Percentiles rank a stretch among this genome's conserved stretches.
phyloP scores from a whole-genome alignment of 2,329 filamentous ascomycete genomes.

The Tolypocladium tropicale region DNA sequence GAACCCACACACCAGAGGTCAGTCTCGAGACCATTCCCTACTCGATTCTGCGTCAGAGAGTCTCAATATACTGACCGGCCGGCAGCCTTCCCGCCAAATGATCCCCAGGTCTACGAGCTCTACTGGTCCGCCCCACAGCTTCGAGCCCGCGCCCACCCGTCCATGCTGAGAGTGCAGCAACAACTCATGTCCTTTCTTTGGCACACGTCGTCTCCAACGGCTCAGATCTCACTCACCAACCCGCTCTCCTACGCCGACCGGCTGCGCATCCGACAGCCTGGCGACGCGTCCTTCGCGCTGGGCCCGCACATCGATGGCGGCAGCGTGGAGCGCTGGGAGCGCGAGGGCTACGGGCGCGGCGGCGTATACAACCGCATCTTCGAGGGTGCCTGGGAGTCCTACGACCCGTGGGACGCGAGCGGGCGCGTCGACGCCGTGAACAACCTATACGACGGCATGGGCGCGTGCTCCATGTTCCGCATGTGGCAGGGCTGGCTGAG shows the following conservation, averaged over 20 bases:
- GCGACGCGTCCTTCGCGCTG: conserved; percentile 59
- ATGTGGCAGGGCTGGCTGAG: conserved; percentile 87
- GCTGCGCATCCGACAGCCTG: conserved; percentile 60
- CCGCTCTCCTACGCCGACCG: conserved; percentile 62
- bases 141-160: conserved; percentile 55
- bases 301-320: conserved; percentile 68
- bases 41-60: background rate
- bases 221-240: conserved; percentile 38
- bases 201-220: conserved; percentile 38
- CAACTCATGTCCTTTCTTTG: conserved; percentile 53
- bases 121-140: conserved; percentile 66
- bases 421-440: conserved; percentile 56
- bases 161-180: conserved; percentile 49
- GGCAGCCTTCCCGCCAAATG: conserved; percentile 52
- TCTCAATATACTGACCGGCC: background rate
- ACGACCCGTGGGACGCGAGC: conserved; percentile 73
- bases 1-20: conserved; percentile 50
- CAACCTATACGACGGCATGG: conserved; percentile 72
- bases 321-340: conserved; percentile 67
- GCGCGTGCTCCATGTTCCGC: conserved; percentile 75
- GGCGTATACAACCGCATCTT: conserved; percentile 66
- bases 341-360: conserved; percentile 53
- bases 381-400: conserved; percentile 65
- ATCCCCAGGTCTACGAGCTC: conserved; percentile 63
- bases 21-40: background rate